Percentiles rank a stretch among this genome's conserved stretches.
Evolutionary conservation across 2,329 filamentous ascomycete genomes (phyloP).

Genomic region (Colletotrichum trifolii): DNA sequence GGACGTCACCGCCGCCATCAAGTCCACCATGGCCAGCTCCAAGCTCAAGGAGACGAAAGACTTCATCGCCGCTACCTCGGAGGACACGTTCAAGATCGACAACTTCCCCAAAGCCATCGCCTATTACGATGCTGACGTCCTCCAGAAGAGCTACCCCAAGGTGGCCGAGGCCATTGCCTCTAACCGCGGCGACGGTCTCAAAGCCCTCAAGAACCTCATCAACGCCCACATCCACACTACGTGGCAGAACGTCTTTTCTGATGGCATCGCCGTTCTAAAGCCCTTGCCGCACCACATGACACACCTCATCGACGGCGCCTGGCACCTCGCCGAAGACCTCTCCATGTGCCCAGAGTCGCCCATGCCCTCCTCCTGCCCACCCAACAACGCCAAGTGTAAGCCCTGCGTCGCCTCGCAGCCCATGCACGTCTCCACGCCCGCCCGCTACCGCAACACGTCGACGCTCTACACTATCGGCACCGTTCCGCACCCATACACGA

Average conservation of each 20-base stretch:
- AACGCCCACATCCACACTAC: constrained; percentile 86
- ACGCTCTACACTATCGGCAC: constrained; percentile 84
- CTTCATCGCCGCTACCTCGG: constrained; percentile 70
- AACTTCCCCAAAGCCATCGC: constrained; percentile 75
- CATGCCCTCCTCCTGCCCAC: constrained; percentile 82
- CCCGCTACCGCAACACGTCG: constrained; percentile 77
- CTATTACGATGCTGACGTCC: constrained; percentile 74
- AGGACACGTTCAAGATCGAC: constrained; percentile 74
- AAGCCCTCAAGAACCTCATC: constrained; percentile 78
- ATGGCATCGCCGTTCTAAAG: constrained; percentile 84
- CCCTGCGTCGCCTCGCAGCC: constrained; percentile 75
- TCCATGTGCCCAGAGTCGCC: constrained; percentile 80
- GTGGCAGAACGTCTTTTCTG: constrained; percentile 83
- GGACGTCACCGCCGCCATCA: constrained; percentile 72
- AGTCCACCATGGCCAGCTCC: constrained; percentile 66
- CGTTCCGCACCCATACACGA: constrained; percentile 91
- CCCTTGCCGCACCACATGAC: constrained; percentile 82
- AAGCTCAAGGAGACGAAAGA: constrained; percentile 67
- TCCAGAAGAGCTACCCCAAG: constrained; percentile 74
- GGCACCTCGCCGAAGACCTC: constrained; percentile 79
- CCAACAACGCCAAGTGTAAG: constrained; percentile 79
- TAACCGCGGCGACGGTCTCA: constrained; percentile 69
- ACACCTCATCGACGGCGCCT: constrained; percentile 74
- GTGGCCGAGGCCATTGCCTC: constrained; percentile 72
- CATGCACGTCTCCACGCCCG: constrained; percentile 74